These are phyloP conservation scores for Cladophialophora yegresii DNA, from an alignment of 2,329 filamentous ascomycete species.

Conservation along the genomic window DNA sequence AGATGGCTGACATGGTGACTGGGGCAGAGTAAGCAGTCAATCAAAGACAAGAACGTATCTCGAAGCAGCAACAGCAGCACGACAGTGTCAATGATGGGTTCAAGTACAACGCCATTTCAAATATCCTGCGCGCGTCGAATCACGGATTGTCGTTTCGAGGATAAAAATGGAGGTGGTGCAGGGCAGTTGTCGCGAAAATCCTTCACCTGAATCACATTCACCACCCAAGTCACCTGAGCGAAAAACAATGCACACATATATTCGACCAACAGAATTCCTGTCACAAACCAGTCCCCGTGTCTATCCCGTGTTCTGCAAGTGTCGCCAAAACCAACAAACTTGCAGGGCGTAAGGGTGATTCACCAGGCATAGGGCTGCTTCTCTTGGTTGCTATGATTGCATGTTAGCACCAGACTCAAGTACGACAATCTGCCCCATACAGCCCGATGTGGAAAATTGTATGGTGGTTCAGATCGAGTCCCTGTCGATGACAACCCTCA, in stretches of 20 bases:
- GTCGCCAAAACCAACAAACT: not conserved
- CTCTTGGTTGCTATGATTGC: constrained; percentile 2
- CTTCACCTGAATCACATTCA: not conserved
- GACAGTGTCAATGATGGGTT: not conserved
- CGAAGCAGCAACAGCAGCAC: not conserved
- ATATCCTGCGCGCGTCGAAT: not conserved
- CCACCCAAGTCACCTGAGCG: not conserved
- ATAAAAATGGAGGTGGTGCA: not conserved
- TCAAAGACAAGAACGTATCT: not conserved
- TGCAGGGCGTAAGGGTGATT: not conserved
- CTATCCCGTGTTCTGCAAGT: not conserved
- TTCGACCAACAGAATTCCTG: not conserved
- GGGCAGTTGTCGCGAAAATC: not conserved
- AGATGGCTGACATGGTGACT: not conserved
- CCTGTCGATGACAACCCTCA: not conserved
- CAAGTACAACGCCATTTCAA: not conserved
- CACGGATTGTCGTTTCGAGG: not conserved
- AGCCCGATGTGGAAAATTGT: not conserved
- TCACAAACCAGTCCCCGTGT: not conserved
- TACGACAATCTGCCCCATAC: not conserved
- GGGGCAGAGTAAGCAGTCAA: not conserved
- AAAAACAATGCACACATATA: not conserved
- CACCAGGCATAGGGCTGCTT: not conserved
- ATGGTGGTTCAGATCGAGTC: not conserved
- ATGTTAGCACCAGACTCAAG: not conserved